Evolutionary conservation across 192 early-diverging fungal species (phyloP).

Genomic region (Linderina pennispora): DNA sequence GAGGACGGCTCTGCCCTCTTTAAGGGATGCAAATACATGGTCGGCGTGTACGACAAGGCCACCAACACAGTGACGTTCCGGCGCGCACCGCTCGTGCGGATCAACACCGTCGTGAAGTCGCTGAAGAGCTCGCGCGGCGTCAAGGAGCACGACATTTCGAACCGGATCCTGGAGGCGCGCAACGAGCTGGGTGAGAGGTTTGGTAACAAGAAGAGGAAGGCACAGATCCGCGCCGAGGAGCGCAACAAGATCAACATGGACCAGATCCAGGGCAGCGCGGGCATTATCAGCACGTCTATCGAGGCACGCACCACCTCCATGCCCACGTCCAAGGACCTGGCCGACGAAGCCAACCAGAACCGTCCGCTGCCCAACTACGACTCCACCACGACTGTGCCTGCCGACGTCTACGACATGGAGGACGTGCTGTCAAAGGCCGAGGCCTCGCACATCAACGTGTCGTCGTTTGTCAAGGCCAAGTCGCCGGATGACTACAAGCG

Average conservation of each 20-base stretch:
- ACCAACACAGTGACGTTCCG: constrained; percentile 64
- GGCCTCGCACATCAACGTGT: constrained; percentile 58
- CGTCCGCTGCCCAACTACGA: constrained; percentile 78
- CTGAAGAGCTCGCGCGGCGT: constrained; percentile 51
- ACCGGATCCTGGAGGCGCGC: constrained; percentile 57
- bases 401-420: constrained; percentile 78
- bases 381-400: constrained; percentile 53
- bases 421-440: constrained; percentile 61
- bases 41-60: constrained; percentile 73
- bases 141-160: constrained; percentile 23
- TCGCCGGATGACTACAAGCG: constrained; percentile 27
- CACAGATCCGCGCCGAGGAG: constrained; percentile 73
- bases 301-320: constrained; percentile 56
- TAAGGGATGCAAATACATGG: constrained; percentile 53
- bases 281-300: constrained; percentile 64
- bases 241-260: constrained; percentile 82
- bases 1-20: constrained; percentile 46
- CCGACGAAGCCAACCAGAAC: constrained; percentile 47
- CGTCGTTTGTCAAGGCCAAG: constrained; percentile 45
- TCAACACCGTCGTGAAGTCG: constrained; percentile 66
- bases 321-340: constrained; percentile 53
- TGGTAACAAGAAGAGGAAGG: constrained; percentile 84
- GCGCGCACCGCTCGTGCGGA: constrained; percentile 56
- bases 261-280: constrained; percentile 55
- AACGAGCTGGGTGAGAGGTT: constrained; percentile 85